Percentiles rank a stretch among this genome's conserved stretches.
Conservation (phyloP, 441 rosid species). For the Breynia disticha region DNA sequence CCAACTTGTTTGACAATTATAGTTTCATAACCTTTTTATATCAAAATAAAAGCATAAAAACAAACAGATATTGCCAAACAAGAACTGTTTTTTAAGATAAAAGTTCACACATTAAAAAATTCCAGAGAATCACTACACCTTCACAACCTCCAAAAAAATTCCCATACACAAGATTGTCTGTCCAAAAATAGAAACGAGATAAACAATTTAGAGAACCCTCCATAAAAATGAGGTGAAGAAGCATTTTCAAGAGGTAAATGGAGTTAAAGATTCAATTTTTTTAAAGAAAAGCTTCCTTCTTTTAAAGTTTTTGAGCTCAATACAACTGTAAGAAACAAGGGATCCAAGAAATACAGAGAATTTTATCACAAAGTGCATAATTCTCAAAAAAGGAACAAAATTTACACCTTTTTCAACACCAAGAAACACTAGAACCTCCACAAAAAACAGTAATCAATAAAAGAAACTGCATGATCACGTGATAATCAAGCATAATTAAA, state of each 20-base stretch:
- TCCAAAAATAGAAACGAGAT: not conserved
- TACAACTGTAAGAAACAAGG: constrained; percentile 11
- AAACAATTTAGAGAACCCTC: not conserved
- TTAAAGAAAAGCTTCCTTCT: constrained; percentile 15
- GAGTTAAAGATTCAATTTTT: constrained; percentile 9
- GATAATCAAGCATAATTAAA: constrained; percentile 7
- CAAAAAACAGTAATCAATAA: constrained; percentile 18
- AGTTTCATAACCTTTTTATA: not conserved
- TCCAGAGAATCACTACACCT: not conserved
- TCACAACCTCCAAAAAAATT: not conserved
- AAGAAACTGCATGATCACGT: constrained; percentile 9
- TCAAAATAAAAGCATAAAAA: constrained; percentile 5
- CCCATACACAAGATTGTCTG: constrained; percentile 2
- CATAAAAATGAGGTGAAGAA: not conserved
- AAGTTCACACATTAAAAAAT: not conserved
- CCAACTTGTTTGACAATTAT: no score
- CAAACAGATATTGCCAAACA: constrained; percentile 24
- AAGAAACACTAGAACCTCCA: constrained; percentile 10
- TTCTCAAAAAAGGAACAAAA: constrained; percentile 8
- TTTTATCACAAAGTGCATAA: not conserved
- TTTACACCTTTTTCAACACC: constrained; percentile 11
- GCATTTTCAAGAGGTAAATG: constrained; percentile 5
- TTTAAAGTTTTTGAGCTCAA: not conserved
- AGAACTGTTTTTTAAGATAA: constrained; percentile 5
- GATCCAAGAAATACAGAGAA: constrained; percentile 17